These are phyloP conservation scores for Aureobasidium sp. DNA, from an alignment of 2,329 filamentous ascomycete species.

Conservation along the genomic window DNA sequence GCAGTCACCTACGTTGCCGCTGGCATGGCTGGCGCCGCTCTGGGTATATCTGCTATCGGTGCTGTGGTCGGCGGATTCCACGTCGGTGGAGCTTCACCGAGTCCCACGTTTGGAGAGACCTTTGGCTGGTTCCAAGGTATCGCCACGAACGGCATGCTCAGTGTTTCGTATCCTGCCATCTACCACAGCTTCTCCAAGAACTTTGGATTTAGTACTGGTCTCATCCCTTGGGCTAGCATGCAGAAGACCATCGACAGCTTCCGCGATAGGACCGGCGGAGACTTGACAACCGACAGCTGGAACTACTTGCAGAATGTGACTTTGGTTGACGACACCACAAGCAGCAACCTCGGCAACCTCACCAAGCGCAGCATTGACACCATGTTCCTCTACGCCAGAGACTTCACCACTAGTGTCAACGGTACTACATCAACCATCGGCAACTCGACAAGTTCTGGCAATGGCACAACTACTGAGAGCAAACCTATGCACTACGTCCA, in stretches of 20 bases:
- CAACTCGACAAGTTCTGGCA: constrained; percentile 14
- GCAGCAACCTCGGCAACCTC: constrained; percentile 15
- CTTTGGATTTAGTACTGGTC: constrained; percentile 82
- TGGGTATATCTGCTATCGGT: constrained; percentile 63
- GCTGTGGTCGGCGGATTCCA: constrained; percentile 54
- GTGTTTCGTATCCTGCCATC: constrained; percentile 75
- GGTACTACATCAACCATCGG: constrained; percentile 25
- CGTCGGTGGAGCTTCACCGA: constrained; percentile 52
- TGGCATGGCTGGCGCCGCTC: constrained; percentile 75
- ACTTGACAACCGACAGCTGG: constrained; percentile 73
- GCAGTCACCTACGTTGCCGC: constrained; percentile 78
- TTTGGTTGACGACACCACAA: constrained; percentile 45
- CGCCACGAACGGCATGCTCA: constrained; percentile 94
- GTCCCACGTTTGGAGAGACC: constrained; percentile 78
- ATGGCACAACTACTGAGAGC: constrained; percentile 22
- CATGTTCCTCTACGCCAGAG: constrained; percentile 22
- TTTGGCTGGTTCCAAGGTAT: constrained; percentile 88
- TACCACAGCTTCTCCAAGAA: constrained; percentile 89
- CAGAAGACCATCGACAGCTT: constrained; percentile 80
- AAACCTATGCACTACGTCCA: constrained; percentile 52
- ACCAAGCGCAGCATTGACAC: constrained; percentile 10
- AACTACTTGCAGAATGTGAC: constrained; percentile 66
- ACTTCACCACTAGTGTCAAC: constrained; percentile 33
- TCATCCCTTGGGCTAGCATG: constrained; percentile 75
- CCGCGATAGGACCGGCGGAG: constrained; percentile 71